Evolutionary conservation across 208 protist genomes (phyloP).

Genomic region (Endotrypanum monterogeii): DNA sequence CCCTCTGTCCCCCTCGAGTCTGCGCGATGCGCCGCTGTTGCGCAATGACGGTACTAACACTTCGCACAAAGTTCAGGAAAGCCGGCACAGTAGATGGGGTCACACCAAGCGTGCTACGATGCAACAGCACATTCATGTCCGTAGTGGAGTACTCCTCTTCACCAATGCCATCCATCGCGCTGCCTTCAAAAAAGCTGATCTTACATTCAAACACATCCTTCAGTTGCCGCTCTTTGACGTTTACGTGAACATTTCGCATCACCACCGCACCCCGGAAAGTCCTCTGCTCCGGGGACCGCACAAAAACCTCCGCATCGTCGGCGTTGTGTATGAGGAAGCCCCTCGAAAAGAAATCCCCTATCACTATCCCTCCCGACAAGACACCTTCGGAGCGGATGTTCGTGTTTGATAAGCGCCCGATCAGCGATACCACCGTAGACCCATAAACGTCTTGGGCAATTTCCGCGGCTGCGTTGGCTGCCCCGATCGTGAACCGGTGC

Average conservation of each 20-base stretch:
- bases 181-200: slow-evolving; percentile 35
- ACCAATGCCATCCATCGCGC: slow-evolving; percentile 78
- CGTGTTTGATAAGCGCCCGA: slow-evolving; percentile 36
- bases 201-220: slow-evolving; percentile 85
- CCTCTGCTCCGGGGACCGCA: slow-evolving; percentile 60
- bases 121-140: slow-evolving; percentile 46
- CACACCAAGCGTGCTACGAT: slow-evolving; percentile 54
- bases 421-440: slow-evolving; percentile 30
- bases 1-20: slow-evolving; percentile 31
- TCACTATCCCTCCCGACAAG: slow-evolving; percentile 63
- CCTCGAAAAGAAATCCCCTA: slow-evolving; percentile 49
- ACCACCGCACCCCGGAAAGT: slow-evolving; percentile 63
- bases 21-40: slow-evolving; percentile 48
- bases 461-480: slow-evolving; percentile 42
- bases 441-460: slow-evolving; percentile 16
- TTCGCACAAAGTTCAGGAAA: slow-evolving; percentile 56
- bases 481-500: slow-evolving; percentile 60
- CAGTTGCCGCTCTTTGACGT: slow-evolving; percentile 89
- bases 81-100: slow-evolving; percentile 80
- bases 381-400: slow-evolving; percentile 77
- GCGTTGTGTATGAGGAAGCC: slow-evolving; percentile 67
- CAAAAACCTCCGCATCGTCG: slow-evolving; percentile 30
- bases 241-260: slow-evolving; percentile 55
- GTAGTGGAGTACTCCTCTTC: slow-evolving; percentile 57
- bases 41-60: slow-evolving; percentile 54